Conservation (phyloP, 75 land plant genomes). For the Cryptomeria japonica region DNA sequence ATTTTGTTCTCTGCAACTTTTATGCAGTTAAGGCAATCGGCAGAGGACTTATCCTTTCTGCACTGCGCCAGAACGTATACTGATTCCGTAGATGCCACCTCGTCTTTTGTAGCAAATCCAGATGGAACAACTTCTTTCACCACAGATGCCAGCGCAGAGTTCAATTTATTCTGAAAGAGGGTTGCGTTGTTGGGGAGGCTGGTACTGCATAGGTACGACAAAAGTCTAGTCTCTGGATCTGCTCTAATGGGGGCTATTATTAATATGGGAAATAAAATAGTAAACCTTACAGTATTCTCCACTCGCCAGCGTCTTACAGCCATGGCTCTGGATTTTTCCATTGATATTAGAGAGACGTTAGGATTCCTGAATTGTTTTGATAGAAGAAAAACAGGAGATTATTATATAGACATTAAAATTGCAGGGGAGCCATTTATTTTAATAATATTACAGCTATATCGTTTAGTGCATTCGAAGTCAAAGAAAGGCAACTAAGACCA, state of each 20-base stretch:
- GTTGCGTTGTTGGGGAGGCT: slow-evolving; percentile 22
- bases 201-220: slow-evolving; percentile 27
- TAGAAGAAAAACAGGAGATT: too few relatives aligned
- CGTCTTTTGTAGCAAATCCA: slow-evolving; percentile 24
- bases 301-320: too few relatives aligned
- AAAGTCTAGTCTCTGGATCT: slow-evolving; percentile 12
- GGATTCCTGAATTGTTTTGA: too few relatives aligned
- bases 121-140: slow-evolving; percentile 14
- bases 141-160: slow-evolving; percentile 27
- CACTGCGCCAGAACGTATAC: slow-evolving; percentile 38
- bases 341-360: too few relatives aligned
- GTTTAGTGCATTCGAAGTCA: too few relatives aligned
- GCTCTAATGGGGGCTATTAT: neutral
- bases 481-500: too few relatives aligned
- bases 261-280: too few relatives aligned
- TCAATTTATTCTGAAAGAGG: slow-evolving; percentile 23
- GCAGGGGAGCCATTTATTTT: too few relatives aligned
- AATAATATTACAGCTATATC: too few relatives aligned
- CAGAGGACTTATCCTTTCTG: slow-evolving; percentile 9
- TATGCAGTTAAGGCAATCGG: slow-evolving; percentile 40
- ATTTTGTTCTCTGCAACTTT: neutral
- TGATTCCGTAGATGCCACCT: slow-evolving; percentile 7
- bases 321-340: too few relatives aligned
- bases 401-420: too few relatives aligned
- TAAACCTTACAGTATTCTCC: too few relatives aligned